phyloP scores from a whole-genome alignment of 192 early-diverging fungal genomes.

The Entomortierella beljakovae region DNA sequence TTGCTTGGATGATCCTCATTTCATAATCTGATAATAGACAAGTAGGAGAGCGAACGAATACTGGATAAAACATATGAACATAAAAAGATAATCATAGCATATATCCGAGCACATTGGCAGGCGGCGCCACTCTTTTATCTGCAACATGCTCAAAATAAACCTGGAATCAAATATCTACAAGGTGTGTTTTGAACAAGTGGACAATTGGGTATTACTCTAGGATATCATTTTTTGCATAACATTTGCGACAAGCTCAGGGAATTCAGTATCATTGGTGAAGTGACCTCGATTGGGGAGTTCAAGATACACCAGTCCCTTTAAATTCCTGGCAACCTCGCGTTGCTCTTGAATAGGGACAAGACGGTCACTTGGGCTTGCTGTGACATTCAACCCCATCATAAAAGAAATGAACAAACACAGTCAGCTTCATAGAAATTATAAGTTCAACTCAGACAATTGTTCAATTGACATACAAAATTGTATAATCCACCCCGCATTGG shows the following conservation, averaged over 20 bases:
- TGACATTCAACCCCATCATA: not conserved
- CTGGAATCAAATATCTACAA: no score
- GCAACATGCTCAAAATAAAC: not conserved
- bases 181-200: no score
- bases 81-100: not conserved
- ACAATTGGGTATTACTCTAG: not conserved
- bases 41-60: not conserved
- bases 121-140: not conserved
- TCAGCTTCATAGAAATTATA: not conserved
- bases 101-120: not conserved
- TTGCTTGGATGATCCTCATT: constrained; percentile 93
- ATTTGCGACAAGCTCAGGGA: constrained; percentile 54
- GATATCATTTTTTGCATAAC: constrained; percentile 37
- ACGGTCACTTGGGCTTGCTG: constrained; percentile 44
- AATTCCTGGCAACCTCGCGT: constrained; percentile 50
- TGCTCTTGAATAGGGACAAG: constrained; percentile 58
- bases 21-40: constrained; percentile 54
- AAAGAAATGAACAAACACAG: not conserved
- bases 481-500: constrained; percentile 44
- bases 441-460: no score
- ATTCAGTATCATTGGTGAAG: constrained; percentile 38
- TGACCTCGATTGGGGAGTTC: constrained; percentile 56
- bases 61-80: not conserved
- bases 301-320: constrained; percentile 40
- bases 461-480: constrained; percentile 54